These are phyloP conservation scores for Metschnikowia cerradonensis DNA, from an alignment of 805 yeast genomes.

Conservation along the genomic window DNA sequence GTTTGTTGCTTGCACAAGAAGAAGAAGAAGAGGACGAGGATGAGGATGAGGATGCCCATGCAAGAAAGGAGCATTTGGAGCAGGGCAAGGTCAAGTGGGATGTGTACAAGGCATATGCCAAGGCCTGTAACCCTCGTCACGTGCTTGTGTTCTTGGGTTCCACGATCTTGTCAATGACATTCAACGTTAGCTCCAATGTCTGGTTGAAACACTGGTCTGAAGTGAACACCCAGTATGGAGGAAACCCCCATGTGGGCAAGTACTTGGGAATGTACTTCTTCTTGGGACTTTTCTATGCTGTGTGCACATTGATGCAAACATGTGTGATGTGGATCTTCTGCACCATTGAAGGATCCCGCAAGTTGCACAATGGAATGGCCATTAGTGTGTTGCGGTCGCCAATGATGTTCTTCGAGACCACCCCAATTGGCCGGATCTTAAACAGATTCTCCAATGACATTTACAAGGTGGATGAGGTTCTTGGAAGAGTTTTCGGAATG, in stretches of 20 bases:
- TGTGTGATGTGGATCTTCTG: slow-evolving; percentile 74
- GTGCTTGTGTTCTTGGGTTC: slow-evolving; percentile 56
- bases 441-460: slow-evolving; percentile 91
- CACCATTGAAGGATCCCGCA: slow-evolving; percentile 76
- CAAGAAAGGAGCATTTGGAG: slow-evolving; percentile 74
- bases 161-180: slow-evolving; percentile 54
- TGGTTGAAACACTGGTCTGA: slow-evolving; percentile 99
- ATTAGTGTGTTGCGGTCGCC: slow-evolving; percentile 75
- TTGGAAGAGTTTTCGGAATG: slow-evolving; percentile 67
- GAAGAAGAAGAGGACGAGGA: slow-evolving; percentile 33
- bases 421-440: slow-evolving; percentile 89
- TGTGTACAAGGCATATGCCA: slow-evolving; percentile 78
- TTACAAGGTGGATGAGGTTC: slow-evolving; percentile 77
- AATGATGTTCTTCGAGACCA: slow-evolving; percentile 92
- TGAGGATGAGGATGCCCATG: slow-evolving; percentile 35
- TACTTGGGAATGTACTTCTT: slow-evolving; percentile 74
- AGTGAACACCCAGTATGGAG: slow-evolving; percentile 62
- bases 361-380: slow-evolving; percentile 74
- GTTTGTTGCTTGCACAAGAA: slow-evolving; percentile 22
- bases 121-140: slow-evolving; percentile 72
- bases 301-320: slow-evolving; percentile 59
- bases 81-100: slow-evolving; percentile 92
- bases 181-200: slow-evolving; percentile 67
- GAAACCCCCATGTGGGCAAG: slow-evolving; percentile 65
- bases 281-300: slow-evolving; percentile 67